These are phyloP conservation scores for Lantana camara DNA, from an alignment of 257 asterid species.

Conservation along the genomic window DNA sequence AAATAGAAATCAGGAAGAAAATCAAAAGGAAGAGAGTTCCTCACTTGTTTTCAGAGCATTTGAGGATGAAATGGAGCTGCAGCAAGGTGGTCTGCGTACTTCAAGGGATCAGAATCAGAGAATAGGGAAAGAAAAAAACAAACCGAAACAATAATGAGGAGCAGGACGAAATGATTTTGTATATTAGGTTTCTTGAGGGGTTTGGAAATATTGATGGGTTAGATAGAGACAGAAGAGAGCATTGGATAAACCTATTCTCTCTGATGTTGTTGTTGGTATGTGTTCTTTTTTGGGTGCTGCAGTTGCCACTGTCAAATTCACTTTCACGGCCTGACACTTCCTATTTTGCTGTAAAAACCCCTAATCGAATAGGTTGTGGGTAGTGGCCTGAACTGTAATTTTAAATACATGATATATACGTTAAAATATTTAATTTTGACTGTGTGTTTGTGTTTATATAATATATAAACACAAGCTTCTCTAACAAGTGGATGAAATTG, in stretches of 20 bases:
- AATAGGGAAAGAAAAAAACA: neutral
- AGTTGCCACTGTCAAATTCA: neutral
- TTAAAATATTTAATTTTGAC: too few relatives aligned
- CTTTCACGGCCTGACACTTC: neutral
- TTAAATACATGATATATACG: too few relatives aligned
- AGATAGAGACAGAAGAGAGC: constrained; percentile 7
- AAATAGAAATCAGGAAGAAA: neutral
- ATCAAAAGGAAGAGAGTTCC: neutral
- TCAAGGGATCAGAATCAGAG: neutral
- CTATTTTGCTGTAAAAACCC: neutral
- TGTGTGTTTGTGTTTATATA: too few relatives aligned
- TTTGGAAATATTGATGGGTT: neutral
- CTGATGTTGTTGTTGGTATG: neutral
- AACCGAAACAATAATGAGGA: constrained; percentile 9
- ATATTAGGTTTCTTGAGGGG: neutral
- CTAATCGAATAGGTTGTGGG: neutral
- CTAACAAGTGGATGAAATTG: too few relatives aligned
- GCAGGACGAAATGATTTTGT: neutral
- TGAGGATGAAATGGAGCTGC: neutral
- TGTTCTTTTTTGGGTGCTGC: neutral
- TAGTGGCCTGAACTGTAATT: too few relatives aligned
- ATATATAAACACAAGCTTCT: too few relatives aligned
- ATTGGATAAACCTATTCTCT: constrained; percentile 4
- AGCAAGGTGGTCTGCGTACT: too few relatives aligned
- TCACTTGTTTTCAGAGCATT: neutral